Evolutionary conservation across 345 rosid genomes (phyloP).

Genomic region (Citrus mangshanensis): DNA sequence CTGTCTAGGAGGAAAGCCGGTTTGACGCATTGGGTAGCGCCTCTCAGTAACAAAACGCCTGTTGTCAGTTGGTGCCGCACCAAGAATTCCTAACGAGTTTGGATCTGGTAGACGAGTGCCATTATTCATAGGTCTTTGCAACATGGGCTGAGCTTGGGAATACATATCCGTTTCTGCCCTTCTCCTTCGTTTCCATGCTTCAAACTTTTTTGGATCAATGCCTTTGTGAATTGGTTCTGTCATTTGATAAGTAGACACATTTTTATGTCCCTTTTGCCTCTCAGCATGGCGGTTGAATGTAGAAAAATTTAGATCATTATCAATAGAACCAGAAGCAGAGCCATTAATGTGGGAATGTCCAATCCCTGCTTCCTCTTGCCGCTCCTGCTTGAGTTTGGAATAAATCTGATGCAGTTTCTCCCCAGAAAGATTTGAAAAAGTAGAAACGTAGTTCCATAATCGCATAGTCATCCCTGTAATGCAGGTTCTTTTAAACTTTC

Average conservation of each 20-base stretch:
- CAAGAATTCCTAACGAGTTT: conserved; percentile 86
- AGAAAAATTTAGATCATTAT: conserved; percentile 45
- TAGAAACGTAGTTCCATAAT: conserved; percentile 95
- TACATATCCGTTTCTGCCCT: conserved; percentile 56
- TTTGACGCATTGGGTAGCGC: conserved; percentile 52
- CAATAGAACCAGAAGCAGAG: conserved; percentile 32
- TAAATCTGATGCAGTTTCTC: conserved; percentile 86
- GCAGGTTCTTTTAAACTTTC: not conserved
- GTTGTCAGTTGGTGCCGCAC: conserved; percentile 79
- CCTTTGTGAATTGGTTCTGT: conserved; percentile 53
- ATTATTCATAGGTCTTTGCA: conserved; percentile 41
- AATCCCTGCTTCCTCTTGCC: conserved; percentile 64
- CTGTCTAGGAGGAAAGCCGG: conserved; percentile 63
- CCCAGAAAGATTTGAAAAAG: conserved; percentile 89
- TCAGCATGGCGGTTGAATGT: conserved; percentile 37
- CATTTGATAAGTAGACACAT: conserved; percentile 38
- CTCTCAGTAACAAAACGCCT: conserved; percentile 49
- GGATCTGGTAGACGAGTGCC: conserved; percentile 51
- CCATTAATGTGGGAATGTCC: conserved; percentile 76
- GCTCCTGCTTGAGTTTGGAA: conserved; percentile 82
- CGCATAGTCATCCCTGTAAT: conserved; percentile 81
- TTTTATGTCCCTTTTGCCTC: conserved; percentile 57
- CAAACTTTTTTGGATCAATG: conserved; percentile 66
- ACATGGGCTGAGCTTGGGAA: conserved; percentile 40
- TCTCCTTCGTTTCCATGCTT: conserved; percentile 88